Evolutionary conservation across 345 rosid species (phyloP).

Genomic region (Citrus glauca): DNA sequence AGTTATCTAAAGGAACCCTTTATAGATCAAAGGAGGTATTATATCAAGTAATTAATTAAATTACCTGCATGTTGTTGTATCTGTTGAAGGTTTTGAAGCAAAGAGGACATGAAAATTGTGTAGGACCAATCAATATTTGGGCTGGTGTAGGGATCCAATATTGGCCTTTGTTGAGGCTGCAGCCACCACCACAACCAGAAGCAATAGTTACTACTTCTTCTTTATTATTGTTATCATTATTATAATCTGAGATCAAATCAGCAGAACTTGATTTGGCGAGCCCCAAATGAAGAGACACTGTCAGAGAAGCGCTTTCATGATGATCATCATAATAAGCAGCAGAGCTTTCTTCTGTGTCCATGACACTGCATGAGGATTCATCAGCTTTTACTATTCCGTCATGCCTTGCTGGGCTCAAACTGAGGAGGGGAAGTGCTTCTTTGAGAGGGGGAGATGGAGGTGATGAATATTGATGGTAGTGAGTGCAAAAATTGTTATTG

Average conservation of each 20-base stretch:
- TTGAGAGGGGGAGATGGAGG: slow-evolving; percentile 73
- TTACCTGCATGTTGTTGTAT: slow-evolving; percentile 99
- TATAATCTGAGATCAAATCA: slow-evolving; percentile 32
- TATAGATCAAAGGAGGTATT: slow-evolving; percentile 3
- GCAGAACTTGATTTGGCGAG: slow-evolving; percentile 47
- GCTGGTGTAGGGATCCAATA: slow-evolving; percentile 99
- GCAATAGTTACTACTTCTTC: slow-evolving; percentile 39
- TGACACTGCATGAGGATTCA: slow-evolving; percentile 22
- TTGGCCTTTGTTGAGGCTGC: slow-evolving; percentile 61
- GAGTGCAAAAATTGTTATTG: slow-evolving; percentile 15
- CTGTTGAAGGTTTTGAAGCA: slow-evolving; percentile 99
- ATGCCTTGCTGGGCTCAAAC: slow-evolving; percentile 58
- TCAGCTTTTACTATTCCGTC: slow-evolving; percentile 24
- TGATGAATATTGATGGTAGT: slow-evolving; percentile 18
- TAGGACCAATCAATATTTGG: slow-evolving; percentile 95
- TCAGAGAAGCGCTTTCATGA: slow-evolving; percentile 31
- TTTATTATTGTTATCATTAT: slow-evolving; percentile 13
- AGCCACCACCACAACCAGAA: slow-evolving; percentile 14
- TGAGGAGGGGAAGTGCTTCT: slow-evolving; percentile 91
- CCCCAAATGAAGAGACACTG: slow-evolving; percentile 88
- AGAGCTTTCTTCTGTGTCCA: slow-evolving; percentile 41
- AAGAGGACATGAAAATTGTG: slow-evolving; percentile 96
- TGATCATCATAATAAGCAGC: slow-evolving; percentile 26
- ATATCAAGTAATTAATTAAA: background rate
- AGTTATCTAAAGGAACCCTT: slow-evolving; percentile 15